A percentile compares a stretch with the other conserved stretches of the same genome.
These are phyloP conservation scores for Leucocoprinus sp. DNA, from an alignment of 768 basidiomycete genomes.

Conservation along the genomic window DNA sequence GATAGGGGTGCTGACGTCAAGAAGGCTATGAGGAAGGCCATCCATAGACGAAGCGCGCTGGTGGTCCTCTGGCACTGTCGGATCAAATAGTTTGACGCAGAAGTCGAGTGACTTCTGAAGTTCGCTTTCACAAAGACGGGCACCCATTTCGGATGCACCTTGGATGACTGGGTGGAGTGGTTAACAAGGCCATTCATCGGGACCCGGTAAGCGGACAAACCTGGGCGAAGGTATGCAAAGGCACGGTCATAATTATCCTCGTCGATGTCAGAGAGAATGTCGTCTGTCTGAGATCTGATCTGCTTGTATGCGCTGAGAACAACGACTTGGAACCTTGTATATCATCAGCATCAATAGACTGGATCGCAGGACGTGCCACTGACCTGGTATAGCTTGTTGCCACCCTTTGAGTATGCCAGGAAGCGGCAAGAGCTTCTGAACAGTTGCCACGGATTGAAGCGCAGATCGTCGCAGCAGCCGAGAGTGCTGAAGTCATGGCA, in stretches of 20 bases:
- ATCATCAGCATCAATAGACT: conserved; percentile 4
- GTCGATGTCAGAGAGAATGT: conserved; percentile 53
- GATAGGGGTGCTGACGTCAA: conserved; percentile 45
- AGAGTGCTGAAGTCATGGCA: conserved; percentile 53
- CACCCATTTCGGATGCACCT: conserved; percentile 71
- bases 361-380: background rate
- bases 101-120: conserved; percentile 73
- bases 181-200: background rate
- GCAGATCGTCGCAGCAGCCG: conserved; percentile 48
- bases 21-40: conserved; percentile 29
- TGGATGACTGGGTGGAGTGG: conserved; percentile 55
- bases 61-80: conserved; percentile 57
- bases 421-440: conserved; percentile 35
- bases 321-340: conserved; percentile 52
- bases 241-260: conserved; percentile 67
- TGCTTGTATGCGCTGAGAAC: conserved; percentile 71
- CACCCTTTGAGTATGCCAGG: conserved; percentile 50
- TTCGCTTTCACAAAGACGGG: conserved; percentile 61
- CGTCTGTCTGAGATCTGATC: conserved; percentile 48
- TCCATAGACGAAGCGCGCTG: conserved; percentile 26
- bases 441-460: conserved; percentile 46
- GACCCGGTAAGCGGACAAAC: conserved; percentile 23
- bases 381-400: conserved; percentile 53
- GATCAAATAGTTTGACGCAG: conserved; percentile 64
- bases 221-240: conserved; percentile 53